Conservation (phyloP, 2,329 filamentous ascomycete genomes). For the Sporothrix sp. region DNA sequence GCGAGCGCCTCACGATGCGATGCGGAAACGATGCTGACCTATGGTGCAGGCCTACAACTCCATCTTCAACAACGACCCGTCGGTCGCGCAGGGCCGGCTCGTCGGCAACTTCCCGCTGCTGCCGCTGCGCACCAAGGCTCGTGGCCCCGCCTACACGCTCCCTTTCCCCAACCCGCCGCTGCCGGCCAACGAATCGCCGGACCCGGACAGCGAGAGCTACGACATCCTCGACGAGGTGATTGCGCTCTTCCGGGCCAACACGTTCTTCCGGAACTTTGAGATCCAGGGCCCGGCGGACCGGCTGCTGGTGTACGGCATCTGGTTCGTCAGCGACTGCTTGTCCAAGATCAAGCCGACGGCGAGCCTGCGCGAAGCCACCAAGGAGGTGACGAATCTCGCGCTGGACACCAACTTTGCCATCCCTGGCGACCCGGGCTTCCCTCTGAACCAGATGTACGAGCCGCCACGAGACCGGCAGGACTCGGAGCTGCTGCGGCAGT, state of each 20-base stretch:
- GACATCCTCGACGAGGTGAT: slow-evolving; percentile 94
- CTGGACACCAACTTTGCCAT: slow-evolving; percentile 89
- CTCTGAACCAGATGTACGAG: slow-evolving; percentile 92
- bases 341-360: slow-evolving; percentile 73
- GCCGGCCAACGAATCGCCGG: slow-evolving; percentile 52
- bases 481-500: slow-evolving; percentile 79
- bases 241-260: slow-evolving; percentile 90
- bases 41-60: slow-evolving; percentile 90
- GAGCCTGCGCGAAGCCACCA: slow-evolving; percentile 46
- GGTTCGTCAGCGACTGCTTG: slow-evolving; percentile 87
- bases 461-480: slow-evolving; percentile 77
- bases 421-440: slow-evolving; percentile 86
- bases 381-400: slow-evolving; percentile 83
- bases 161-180: slow-evolving; percentile 48
- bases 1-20: background rate
- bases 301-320: slow-evolving; percentile 90
- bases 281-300: slow-evolving; percentile 94
- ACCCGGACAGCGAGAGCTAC: slow-evolving; percentile 86
- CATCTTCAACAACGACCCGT: slow-evolving; percentile 79
- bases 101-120: slow-evolving; percentile 91
- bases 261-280: slow-evolving; percentile 98
- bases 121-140: slow-evolving; percentile 86
- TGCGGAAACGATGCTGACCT: background rate
- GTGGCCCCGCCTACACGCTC: slow-evolving; percentile 88
- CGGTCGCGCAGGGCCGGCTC: slow-evolving; percentile 40